These are phyloP conservation scores for Cytidiella melzeri DNA, from an alignment of 768 basidiomycete species.

Conservation along the genomic window DNA sequence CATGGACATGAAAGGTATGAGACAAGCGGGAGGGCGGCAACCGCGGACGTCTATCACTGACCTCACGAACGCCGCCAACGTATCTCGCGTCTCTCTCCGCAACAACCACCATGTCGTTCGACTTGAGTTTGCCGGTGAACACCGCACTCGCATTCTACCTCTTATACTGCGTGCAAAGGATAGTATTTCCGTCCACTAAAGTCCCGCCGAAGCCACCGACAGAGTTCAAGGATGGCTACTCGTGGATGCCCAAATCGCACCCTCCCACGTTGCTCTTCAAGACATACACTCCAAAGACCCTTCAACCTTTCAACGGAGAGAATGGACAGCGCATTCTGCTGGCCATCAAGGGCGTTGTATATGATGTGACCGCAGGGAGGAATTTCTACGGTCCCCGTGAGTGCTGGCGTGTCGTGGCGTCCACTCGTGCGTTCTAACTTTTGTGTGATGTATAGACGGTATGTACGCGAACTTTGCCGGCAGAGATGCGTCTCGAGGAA, in stretches of 20 bases:
- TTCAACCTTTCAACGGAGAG: constrained; percentile 59
- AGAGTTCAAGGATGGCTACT: constrained; percentile 80
- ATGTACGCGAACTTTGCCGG: constrained; percentile 99
- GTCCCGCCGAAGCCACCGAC: constrained; percentile 45
- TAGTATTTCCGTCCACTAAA: constrained; percentile 64
- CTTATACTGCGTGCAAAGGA: constrained; percentile 66
- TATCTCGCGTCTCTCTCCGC: no score
- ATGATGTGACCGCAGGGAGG: constrained; percentile 86
- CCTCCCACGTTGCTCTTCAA: constrained; percentile 73
- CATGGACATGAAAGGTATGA: no score
- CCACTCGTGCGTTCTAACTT: neutral
- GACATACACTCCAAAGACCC: constrained; percentile 73
- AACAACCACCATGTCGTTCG: constrained; percentile 33
- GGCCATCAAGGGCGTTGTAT: constrained; percentile 83
- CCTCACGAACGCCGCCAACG: no score
- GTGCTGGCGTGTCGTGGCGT: constrained; percentile 21
- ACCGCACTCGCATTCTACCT: constrained; percentile 75
- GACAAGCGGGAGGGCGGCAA: no score
- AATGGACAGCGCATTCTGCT: constrained; percentile 72
- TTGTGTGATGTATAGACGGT: constrained; percentile 50
- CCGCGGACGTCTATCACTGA: no score
- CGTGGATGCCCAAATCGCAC: constrained; percentile 86
- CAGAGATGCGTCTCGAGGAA: constrained; percentile 89
- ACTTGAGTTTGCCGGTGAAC: constrained; percentile 68
- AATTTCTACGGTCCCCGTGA: constrained; percentile 94